Evolutionary conservation across 2,329 filamentous ascomycete genomes (phyloP), one percentile per base, ranked within the genome.

Genomic region (Aspergillus ustus): DNA sequence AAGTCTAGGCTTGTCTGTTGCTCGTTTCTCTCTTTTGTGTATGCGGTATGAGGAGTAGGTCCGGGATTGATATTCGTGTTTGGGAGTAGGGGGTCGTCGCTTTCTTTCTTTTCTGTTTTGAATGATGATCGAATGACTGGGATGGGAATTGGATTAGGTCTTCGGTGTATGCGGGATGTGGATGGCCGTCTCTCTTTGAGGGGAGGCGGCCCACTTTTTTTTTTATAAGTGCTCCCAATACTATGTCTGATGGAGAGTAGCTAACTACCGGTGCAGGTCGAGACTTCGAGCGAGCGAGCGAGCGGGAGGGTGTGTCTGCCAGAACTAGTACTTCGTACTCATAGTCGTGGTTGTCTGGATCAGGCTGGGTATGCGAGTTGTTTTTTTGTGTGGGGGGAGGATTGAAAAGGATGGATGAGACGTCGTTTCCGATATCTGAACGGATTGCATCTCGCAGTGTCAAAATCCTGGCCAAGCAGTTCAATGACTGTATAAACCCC

Each of bases 1-100:
- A 63, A 63, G 62, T 37, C 31, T 48, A 59, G 61, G 62, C 62
- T 63, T 63, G 62, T 63, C 62, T 59, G 59, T 55, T 63, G 25
- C 45, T 59, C 60, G 46, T 61, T 37, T 4, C 37, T 22, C 37
- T 55, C 37, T 52, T 37, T 3, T 59, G n/a, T 49, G 43, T 15
- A 31, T 6, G 34, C 34, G 34, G 15, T 40, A 11, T 15, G 34
- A 11, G 34, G 34, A 11, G 34, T n/a, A 15, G 50, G 7, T 19
- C n/a, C 28, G 50, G 50, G 31, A 57, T 53, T 45, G 34, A 28
- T 52, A 49, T 48, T 61, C 53, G 48, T 50, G 59, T 13, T 31
- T 43, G 25, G 40, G 40, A 15, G 11, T 17, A 13, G 34, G 34
- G 29, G 45, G 9, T 51, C 34, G 34, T 40, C 15, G 8, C 31